Evolutionary conservation across 768 basidiomycete species (phyloP).

Genomic region (Imleria badia): DNA sequence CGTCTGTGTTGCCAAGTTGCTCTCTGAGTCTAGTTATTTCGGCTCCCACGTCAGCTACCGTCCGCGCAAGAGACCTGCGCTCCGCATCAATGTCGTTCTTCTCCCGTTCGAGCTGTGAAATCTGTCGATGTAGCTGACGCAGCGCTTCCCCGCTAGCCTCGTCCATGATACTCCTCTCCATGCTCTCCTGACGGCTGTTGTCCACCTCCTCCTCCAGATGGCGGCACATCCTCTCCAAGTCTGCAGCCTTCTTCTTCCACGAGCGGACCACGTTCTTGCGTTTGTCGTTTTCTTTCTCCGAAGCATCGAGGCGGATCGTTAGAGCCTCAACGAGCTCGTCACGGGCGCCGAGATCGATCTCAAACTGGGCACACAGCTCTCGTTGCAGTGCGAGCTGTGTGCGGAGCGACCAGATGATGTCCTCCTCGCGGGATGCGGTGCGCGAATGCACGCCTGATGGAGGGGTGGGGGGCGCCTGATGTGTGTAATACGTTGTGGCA

Average conservation of each 20-base stretch:
- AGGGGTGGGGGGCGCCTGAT: slow-evolving; percentile 68
- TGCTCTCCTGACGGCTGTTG: slow-evolving; percentile 73
- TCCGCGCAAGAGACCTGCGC: slow-evolving; percentile 37
- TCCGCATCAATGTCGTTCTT: slow-evolving; percentile 49
- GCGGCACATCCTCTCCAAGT: slow-evolving; percentile 66
- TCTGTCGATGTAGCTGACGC: slow-evolving; percentile 75
- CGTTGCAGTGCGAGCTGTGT: slow-evolving; percentile 74
- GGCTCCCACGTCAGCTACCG: slow-evolving; percentile 48
- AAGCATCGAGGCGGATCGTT: slow-evolving; percentile 47
- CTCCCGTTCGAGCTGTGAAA: slow-evolving; percentile 72
- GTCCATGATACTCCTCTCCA: slow-evolving; percentile 82
- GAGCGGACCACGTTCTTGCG: slow-evolving; percentile 51
- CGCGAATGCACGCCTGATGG: slow-evolving; percentile 52
- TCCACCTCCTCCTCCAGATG: slow-evolving; percentile 87
- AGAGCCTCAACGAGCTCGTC: slow-evolving; percentile 71
- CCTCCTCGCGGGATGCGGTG: slow-evolving; percentile 69
- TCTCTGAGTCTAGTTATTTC: slow-evolving; percentile 64
- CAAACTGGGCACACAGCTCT: slow-evolving; percentile 74
- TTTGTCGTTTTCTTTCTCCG: slow-evolving; percentile 65
- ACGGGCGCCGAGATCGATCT: slow-evolving; percentile 68
- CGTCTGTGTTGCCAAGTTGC: slow-evolving; percentile 66
- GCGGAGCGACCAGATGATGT: slow-evolving; percentile 67
- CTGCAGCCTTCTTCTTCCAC: slow-evolving; percentile 78
- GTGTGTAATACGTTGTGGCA: slow-evolving; percentile 75
- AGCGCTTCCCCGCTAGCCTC: slow-evolving; percentile 78